phyloP scores from a whole-genome alignment of 2,329 filamentous ascomycete genomes.

The Colletotrichum sp. region DNA sequence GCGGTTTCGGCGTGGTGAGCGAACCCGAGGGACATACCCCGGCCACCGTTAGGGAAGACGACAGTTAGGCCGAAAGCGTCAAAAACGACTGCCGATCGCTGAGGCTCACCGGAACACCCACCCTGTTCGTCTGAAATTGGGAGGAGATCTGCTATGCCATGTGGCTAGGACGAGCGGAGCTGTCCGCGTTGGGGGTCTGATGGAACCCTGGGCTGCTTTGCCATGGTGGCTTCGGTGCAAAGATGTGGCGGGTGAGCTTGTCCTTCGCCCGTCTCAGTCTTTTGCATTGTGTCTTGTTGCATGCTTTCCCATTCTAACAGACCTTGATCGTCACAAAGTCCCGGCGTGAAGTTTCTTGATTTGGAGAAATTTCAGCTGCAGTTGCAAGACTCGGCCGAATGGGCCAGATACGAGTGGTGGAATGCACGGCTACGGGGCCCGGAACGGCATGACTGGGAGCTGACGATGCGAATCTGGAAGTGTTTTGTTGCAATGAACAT shows the following conservation, averaged over 20 bases:
- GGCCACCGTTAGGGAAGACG: not conserved
- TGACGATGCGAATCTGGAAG: not conserved
- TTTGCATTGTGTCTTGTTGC: not conserved
- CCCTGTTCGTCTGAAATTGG: not conserved
- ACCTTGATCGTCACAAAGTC: not conserved
- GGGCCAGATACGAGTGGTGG: not conserved
- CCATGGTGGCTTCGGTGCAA: not conserved
- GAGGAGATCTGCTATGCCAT: not conserved
- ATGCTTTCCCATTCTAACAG: fast-evolving
- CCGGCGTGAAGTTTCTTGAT: not conserved
- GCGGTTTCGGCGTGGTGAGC: not conserved
- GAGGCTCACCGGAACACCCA: not conserved
- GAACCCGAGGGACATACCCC: not conserved
- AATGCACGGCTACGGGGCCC: not conserved
- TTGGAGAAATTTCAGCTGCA: not conserved
- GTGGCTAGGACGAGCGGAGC: not conserved
- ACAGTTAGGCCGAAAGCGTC: not conserved
- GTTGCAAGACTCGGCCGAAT: not conserved
- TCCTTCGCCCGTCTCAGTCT: not conserved
- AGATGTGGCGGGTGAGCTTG: not conserved
- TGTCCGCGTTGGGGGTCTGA: not conserved
- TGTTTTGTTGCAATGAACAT: not conserved
- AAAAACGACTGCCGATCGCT: not conserved
- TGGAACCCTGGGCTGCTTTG: not conserved
- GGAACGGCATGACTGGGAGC: not conserved